phyloP scores from a whole-genome alignment of 257 asterid species.

The Jaltomata sinuosa region DNA sequence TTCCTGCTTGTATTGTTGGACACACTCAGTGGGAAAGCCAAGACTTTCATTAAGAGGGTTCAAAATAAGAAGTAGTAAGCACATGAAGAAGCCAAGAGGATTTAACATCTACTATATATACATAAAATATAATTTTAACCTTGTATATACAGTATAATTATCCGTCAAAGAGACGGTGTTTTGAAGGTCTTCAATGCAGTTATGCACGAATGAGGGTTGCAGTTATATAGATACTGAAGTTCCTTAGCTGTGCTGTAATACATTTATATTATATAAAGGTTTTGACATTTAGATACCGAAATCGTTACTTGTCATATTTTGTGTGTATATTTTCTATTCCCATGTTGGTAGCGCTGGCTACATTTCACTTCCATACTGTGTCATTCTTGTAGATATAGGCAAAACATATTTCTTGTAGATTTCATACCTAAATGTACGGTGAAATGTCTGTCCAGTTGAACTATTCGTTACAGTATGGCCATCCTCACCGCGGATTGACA shows the following conservation, averaged over 20 bases:
- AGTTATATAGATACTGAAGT: background rate
- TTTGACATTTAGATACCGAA: background rate
- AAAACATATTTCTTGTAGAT: background rate
- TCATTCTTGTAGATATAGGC: background rate
- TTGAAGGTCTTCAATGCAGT: background rate
- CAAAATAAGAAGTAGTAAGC: background rate
- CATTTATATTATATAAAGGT: background rate
- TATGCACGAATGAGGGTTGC: background rate
- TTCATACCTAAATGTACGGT: slow-evolving; percentile 68
- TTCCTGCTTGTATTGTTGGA: background rate
- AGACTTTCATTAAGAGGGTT: no score
- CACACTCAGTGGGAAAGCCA: background rate
- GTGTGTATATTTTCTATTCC: background rate
- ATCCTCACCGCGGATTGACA: slow-evolving; percentile 40
- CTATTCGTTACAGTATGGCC: slow-evolving; percentile 46
- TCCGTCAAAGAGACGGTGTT: background rate
- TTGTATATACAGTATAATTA: background rate
- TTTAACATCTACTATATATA: background rate
- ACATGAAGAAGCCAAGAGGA: background rate
- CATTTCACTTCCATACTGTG: background rate
- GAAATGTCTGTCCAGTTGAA: slow-evolving; percentile 37
- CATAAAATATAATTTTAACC: background rate
- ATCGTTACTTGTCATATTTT: background rate
- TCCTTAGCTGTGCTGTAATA: background rate
- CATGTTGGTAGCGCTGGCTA: background rate